Base-by-base conservation (phyloP, 2,329 filamentous ascomycete genomes). In the Colletotrichum tropicicola region DNA sequence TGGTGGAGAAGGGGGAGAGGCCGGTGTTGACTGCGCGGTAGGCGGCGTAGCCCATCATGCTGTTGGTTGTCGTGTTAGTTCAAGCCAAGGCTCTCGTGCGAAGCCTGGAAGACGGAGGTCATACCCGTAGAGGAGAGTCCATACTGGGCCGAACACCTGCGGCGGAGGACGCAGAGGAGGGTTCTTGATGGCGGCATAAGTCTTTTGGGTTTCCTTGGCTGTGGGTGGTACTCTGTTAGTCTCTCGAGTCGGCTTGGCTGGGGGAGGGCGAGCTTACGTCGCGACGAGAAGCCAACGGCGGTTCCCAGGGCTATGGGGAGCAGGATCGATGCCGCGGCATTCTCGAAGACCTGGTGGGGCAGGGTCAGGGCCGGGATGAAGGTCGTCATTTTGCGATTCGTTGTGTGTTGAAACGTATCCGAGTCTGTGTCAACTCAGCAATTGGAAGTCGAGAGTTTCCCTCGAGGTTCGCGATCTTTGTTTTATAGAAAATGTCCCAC, bases 21-120 rank as follows among this genome's bases (percentile, higher is more conserved):
- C 90, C 90, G 10, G 80, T 82, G 19, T 78, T 86, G 73, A 92
- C 89, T 58, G 92, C 93, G 47, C 92, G 91, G 79, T 97, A 90
- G 35, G 93, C 90, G 21, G 93, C 91, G 77, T 96, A 98, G 64
- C 95, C 95, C 93, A 97, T 98, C 19, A 92, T 77, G 1, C 80
- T 82, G 35, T 21, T 39, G 8, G n/a, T 17, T n/a, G 12, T 5
- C 19, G 19, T 37, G 44, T 62, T 10, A 65, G 57, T 13, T 35
- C 15, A 23, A 52, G 41, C 43, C 53, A 68, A 9, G 60, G 60
- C 27, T 54, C 63, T 56, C 49, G 19, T 35, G 19, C 10, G 59
- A 59, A 45, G 17, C 12, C 5, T 10, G 65, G 9, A 8, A 10
- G 19, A 6, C 17, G 35, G 8, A 35, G 27, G 15, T 6, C 13